Base-by-base conservation (phyloP, 2,329 filamentous ascomycete species). In the Colletotrichum plurivorum region DNA sequence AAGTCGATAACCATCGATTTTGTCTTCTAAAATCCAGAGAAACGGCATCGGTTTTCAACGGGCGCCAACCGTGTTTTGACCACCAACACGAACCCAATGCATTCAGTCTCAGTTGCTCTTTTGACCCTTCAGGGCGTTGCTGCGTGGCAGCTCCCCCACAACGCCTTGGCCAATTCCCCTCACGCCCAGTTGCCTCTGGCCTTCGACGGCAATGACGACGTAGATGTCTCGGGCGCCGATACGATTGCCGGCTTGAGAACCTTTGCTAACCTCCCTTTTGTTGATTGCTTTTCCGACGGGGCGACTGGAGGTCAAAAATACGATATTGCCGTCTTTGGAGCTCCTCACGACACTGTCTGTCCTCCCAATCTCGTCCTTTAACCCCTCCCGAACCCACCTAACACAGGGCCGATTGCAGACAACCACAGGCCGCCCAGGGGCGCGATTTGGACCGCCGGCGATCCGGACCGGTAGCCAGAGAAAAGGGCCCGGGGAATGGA, bases 301-400 rank as follows among this genome's bases (percentile, higher is more conserved):
- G 63, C 66, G 0, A 62, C 56, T 6, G 36, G 52, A 31, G 51
- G 51, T 4, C 27, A 48, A 4, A 58, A 31, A 41, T 77, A 74
- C 27, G 76, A 78, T 45, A 76, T 78, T 69, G 76, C 75, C 27
- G 69, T 78, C 41, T 71, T 78, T 8, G 76, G 76, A 4, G 76
- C 76, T 4, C 75, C 75, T 7, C 74, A 76, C 65, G 76, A 78
- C 39, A 77, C 75, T 6, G 76, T 77, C 9, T 25, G 74, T 71
- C 22, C 16, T 6, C 12, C 31, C 31, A 10, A 45, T 16, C 16
- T 20, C 31, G n/a, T 61, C 41, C 8, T 57, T 12, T 31, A 41
- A 20, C 16, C 4, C 10, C 5, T 13, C 13, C 6, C 10, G 15
- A 1, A 6, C 9, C 22, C 16, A 2, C 13, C 48, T 52, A 15